Percentiles rank a stretch among this genome's conserved stretches.
phyloP scores from a whole-genome alignment of 805 yeast species.

The Torulaspora franciscae region DNA sequence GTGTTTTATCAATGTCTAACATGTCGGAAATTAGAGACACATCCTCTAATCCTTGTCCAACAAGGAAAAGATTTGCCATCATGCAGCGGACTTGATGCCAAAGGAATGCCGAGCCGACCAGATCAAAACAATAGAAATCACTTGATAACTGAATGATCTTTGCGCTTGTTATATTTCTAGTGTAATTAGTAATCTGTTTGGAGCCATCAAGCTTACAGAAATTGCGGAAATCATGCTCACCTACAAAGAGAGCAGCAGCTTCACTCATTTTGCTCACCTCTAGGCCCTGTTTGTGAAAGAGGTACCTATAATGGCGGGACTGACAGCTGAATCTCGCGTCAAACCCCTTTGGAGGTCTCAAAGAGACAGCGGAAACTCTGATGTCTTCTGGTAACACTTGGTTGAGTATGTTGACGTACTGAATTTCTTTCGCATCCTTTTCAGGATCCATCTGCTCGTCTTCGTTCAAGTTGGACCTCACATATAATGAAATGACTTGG shows the following conservation, averaged over 20 bases:
- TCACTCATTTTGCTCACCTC: conserved; percentile 61
- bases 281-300: conserved; percentile 55
- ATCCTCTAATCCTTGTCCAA: conserved; percentile 72
- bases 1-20: conserved; percentile 50
- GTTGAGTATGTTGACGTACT: conserved; percentile 71
- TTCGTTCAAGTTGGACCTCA: conserved; percentile 59
- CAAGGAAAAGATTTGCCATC: conserved; percentile 74
- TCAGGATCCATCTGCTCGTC: conserved; percentile 57
- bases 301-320: conserved; percentile 80
- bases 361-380: conserved; percentile 70
- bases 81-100: conserved; percentile 99
- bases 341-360: conserved; percentile 76
- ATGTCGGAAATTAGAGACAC: conserved; percentile 55
- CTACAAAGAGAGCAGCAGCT: conserved; percentile 57
- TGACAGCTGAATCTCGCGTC: conserved; percentile 91
- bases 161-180: conserved; percentile 55
- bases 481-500: conserved; percentile 78
- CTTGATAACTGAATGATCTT: conserved; percentile 40
- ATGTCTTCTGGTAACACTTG: conserved; percentile 77
- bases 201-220: conserved; percentile 93
- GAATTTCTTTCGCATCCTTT: conserved; percentile 64
- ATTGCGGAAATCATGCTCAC: conserved; percentile 87
- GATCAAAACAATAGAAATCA: conserved; percentile 62
- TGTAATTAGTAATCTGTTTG: conserved; percentile 79
- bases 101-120: conserved; percentile 83